These are phyloP conservation scores for Suillus fuscotomentosus DNA, from an alignment of 768 basidiomycete genomes.

Conservation along the genomic window DNA sequence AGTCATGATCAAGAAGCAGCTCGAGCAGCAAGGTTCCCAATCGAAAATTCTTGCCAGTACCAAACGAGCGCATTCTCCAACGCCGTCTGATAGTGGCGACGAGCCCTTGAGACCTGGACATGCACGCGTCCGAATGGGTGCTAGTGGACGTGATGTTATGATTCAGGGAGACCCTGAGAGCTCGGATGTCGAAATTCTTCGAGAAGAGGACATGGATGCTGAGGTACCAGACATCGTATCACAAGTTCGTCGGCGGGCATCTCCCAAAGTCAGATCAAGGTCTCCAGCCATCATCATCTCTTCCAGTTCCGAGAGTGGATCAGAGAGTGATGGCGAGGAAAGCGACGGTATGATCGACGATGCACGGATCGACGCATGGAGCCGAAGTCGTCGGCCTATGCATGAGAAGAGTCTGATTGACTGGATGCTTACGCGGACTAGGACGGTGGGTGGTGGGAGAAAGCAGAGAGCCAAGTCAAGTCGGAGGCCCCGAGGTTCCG, in stretches of 20 bases:
- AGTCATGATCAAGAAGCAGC: slow-evolving; percentile 44
- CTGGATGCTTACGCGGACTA: slow-evolving; percentile 59
- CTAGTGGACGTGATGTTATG: slow-evolving; percentile 33
- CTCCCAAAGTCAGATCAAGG: neutral
- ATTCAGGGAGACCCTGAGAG: slow-evolving; percentile 68
- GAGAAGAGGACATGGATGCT: slow-evolving; percentile 7
- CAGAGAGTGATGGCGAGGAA: slow-evolving; percentile 28
- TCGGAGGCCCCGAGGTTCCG: slow-evolving; percentile 14
- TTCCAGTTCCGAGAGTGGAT: slow-evolving; percentile 11
- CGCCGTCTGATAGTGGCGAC: slow-evolving; percentile 30
- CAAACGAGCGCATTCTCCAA: slow-evolving; percentile 1
- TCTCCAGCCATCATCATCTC: slow-evolving; percentile 7
- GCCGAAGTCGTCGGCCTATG: slow-evolving; percentile 20
- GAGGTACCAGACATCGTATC: slow-evolving; percentile 8
- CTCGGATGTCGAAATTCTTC: slow-evolving; percentile 36
- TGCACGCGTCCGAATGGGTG: slow-evolving; percentile 40
- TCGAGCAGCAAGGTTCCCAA: slow-evolving; percentile 9
- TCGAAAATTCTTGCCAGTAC: neutral
- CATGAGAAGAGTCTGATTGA: slow-evolving; percentile 57
- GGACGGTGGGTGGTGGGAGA: slow-evolving; percentile 17
- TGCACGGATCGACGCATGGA: slow-evolving; percentile 30
- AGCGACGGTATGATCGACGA: slow-evolving; percentile 32
- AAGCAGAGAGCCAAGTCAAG: slow-evolving; percentile 11
- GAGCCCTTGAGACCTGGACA: slow-evolving; percentile 52
- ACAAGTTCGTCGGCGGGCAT: slow-evolving; percentile 8